Conservation (phyloP, 1,284 basidiomycete genomes). For the Xerocomus amazonicus region DNA sequence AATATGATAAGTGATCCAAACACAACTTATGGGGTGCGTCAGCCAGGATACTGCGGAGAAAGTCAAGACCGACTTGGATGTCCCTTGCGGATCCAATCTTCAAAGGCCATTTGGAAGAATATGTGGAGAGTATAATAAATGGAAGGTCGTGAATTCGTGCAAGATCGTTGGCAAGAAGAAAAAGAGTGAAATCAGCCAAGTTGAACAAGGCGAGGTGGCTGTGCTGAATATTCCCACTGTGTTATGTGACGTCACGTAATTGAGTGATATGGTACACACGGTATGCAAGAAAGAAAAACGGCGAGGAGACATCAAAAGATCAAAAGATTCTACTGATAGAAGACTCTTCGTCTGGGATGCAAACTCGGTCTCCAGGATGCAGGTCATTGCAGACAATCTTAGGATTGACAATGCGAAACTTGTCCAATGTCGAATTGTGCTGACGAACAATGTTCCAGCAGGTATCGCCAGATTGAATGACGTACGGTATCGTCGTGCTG, state of each 20-base stretch:
- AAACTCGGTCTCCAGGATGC: constrained; percentile 57
- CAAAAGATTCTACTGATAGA: constrained; percentile 34
- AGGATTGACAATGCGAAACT: constrained; percentile 51
- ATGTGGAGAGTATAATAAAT: constrained; percentile 13
- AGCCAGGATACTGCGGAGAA: not conserved
- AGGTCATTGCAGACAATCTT: constrained; percentile 54
- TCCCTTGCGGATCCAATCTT: constrained; percentile 36
- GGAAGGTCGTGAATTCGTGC: constrained; percentile 32
- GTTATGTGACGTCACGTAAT: constrained; percentile 23
- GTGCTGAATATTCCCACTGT: constrained; percentile 14
- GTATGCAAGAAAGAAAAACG: constrained; percentile 3
- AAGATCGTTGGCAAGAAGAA: constrained; percentile 18
- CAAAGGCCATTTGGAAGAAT: constrained; percentile 30
- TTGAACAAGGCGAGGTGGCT: constrained; percentile 23
- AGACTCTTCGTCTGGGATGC: constrained; percentile 45
- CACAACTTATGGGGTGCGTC: constrained; percentile 22
- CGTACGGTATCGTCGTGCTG: constrained; percentile 44
- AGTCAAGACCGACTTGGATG: constrained; percentile 34
- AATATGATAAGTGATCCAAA: constrained; percentile 27
- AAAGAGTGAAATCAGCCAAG: not conserved
- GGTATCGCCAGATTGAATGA: constrained; percentile 58
- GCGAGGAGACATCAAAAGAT: not conserved
- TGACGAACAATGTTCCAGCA: constrained; percentile 64
- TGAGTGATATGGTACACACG: constrained; percentile 21
- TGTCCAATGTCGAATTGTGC: constrained; percentile 52